Evolutionary conservation across 1,284 basidiomycete species (phyloP), one percentile per base, ranked within the genome.

Genomic region (Leccinum fuscescens): DNA sequence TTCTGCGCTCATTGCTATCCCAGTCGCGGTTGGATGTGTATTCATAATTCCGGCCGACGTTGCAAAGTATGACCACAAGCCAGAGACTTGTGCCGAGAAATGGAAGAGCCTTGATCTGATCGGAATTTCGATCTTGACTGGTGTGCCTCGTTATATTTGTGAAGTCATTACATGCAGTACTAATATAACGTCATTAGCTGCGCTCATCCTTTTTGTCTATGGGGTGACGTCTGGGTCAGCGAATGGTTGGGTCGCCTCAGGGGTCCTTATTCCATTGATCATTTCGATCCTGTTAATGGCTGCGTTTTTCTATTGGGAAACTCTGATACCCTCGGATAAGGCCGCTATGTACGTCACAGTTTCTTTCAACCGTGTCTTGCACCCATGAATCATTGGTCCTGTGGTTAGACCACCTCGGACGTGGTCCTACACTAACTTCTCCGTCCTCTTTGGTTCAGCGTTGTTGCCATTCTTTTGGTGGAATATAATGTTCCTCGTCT

Each of bases 201-300:
- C 75, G 6, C 59, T 78, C 48, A 62, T 79, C n/a, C 68, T 83
- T 17, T 81, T 83, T 68, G 78, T 82, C 42, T 82, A 78, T 62
- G 79, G 78, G 2, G 69, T 83, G 29, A 83, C 82, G 3, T 78
- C 79, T 6, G 81, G 79, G 2, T 77, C 80, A 3, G 69, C 72
- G 2, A 62, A 66, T 9, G 79, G 81, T 14, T 84, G 82, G 82
- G 70, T 64, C 1, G 71, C 76, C 0, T 77, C 77, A 0, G 65
- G 55, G 5, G 78, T 80, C 20, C 67, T 83, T 37, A 77, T 72
- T 8, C 79, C 81, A 3, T 71, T 77, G 4, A 65, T 78, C 9
- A 61, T 77, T 22, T 78, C 80, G 1, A 59, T 77, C 29, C 54
- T 74, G n/a, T 59, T 80, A 6, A 58, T 65, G 17, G 59, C 63